Evolutionary conservation across 495 filamentous ascomycete species (phyloP), one percentile per base, ranked within the genome.

Genomic region (Symbiotaphrina buchneri): DNA sequence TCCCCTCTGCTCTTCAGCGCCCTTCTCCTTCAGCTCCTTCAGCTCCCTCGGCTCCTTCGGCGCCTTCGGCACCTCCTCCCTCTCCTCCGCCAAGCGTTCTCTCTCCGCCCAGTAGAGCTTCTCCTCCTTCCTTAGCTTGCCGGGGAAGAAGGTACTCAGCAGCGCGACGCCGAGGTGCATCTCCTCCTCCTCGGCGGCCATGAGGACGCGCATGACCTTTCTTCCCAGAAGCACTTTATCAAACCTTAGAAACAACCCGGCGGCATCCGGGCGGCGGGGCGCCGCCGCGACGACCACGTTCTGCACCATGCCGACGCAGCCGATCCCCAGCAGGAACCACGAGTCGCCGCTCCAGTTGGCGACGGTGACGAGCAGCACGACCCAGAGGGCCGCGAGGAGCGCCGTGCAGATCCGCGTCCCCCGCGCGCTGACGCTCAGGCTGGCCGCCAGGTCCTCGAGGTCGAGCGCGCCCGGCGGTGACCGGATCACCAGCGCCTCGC

Each of bases 61-160:
- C 31, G 55, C 43, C 30, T 52, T 55, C 33, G 61, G 56, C 20
- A 52, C 52, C 28, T 49, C 53, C 28, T 19, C 46, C 49, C 34
- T 49, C 41, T 30, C 40, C 10, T 30, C 36, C 15, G 35, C 30
- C 6, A 45, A 37, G 11, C 34, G 39, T 30, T 51, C 42, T 21
- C 34, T 41, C 18, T 42, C 30, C 16, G 25, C 36, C 3, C 47
- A 28, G 16, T 53, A 36, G 32, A 70, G 64, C 41, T 55, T 58
- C 40, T 70, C 74, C 33, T 61, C 69, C 21, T 21, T 21, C 5
- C 17, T 20, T 18, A 31, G 3, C 5, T 20, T 21, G n/a, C 30
- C 30, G 5, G 30, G 30, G 15, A 31, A 31, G 30, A 31, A 31
- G 2, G 17, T 21, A 2, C 3, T 4, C 18, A 31, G 30, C 3